These are phyloP conservation scores for Calamus simplicifolius DNA, from an alignment of 176 grass and related monocot species.

Conservation along the genomic window DNA sequence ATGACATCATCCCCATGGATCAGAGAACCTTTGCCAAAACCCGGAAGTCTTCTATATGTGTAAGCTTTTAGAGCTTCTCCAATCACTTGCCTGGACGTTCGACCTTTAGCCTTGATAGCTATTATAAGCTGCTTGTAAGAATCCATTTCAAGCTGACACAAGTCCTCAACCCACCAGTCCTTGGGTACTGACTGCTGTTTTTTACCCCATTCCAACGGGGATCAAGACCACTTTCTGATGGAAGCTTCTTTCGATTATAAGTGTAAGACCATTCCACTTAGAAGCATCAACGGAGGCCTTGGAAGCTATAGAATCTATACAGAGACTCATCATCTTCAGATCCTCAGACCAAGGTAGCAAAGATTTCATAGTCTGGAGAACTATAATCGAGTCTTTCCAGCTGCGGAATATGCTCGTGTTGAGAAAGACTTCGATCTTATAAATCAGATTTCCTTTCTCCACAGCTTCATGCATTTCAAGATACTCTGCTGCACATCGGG, in stretches of 20 bases:
- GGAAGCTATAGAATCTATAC: conserved; percentile 87
- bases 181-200: conserved; percentile 62
- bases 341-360: conserved; percentile 85
- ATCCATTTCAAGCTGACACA: conserved; percentile 75
- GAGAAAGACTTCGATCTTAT: conserved; percentile 90
- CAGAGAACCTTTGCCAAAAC: conserved; percentile 60
- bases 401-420: conserved; percentile 66
- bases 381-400: conserved; percentile 97
- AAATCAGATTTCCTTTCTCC: conserved; percentile 90
- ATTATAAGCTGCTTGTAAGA: conserved; percentile 64
- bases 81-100: conserved; percentile 48
- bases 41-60: conserved; percentile 75
- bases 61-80: conserved; percentile 88
- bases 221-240: conserved; percentile 53
- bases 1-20: conserved; percentile 46
- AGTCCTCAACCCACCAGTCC: conserved; percentile 97
- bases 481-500: conserved; percentile 86
- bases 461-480: conserved; percentile 90
- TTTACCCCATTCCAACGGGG: conserved; percentile 57
- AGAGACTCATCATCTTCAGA: conserved; percentile 72
- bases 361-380: conserved; percentile 81
- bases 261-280: conserved; percentile 95
- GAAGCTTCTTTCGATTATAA: conserved; percentile 77
- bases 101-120: conserved; percentile 59
- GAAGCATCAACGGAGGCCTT: conserved; percentile 70